phyloP scores from a whole-genome alignment of 108 stramenopile species.

The Asterionellopsis glacialis region DNA sequence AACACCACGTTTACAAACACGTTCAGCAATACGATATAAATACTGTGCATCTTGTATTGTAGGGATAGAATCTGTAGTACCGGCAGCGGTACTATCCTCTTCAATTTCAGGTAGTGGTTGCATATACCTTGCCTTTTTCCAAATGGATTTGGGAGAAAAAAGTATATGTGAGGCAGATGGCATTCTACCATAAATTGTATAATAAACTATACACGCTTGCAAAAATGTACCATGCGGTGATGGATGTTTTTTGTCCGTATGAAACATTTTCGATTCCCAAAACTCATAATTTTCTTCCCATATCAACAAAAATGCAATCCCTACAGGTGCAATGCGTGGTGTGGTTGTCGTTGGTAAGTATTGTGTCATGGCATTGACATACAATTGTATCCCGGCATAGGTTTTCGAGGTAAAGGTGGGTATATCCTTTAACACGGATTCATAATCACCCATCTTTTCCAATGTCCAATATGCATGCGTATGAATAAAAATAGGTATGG shows the following conservation, averaged over 20 bases:
- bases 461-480: conserved; percentile 41
- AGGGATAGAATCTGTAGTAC: conserved; percentile 25
- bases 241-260: conserved; percentile 43
- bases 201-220: conserved; percentile 38
- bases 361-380: conserved; percentile 22
- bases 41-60: conserved; percentile 24
- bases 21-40: conserved; percentile 33
- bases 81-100: conserved; percentile 9
- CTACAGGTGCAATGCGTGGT: conserved; percentile 47
- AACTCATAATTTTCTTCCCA: conserved; percentile 42
- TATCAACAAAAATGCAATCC: conserved; percentile 44
- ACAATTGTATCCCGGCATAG: conserved; percentile 37
- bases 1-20: conserved; percentile 12
- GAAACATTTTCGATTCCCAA: conserved; percentile 29
- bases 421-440: conserved; percentile 29
- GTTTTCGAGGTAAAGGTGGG: conserved; percentile 39
- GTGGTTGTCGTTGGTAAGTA: conserved; percentile 22
- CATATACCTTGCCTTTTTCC: conserved; percentile 33
- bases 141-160: conserved; percentile 17
- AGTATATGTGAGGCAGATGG: conserved; percentile 27
- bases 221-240: conserved; percentile 47
- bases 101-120: conserved; percentile 30
- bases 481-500: conserved; percentile 42
- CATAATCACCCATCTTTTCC: too few relatives aligned
- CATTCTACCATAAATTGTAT: conserved; percentile 38